phyloP scores from a whole-genome alignment of 2,329 filamentous ascomycete species.

The Dendryphion nanum region DNA sequence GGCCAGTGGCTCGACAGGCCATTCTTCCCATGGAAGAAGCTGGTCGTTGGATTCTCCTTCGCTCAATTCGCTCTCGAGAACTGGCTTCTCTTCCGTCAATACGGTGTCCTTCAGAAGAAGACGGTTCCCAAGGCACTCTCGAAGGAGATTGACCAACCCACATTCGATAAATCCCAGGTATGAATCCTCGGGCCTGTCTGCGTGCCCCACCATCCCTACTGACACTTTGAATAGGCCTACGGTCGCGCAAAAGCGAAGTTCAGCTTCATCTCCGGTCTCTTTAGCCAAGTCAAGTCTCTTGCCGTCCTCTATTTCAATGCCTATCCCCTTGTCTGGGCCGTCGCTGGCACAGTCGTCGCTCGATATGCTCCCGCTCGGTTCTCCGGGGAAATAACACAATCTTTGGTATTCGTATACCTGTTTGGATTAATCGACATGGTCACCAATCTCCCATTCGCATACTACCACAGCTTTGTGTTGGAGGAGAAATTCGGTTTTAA shows the following conservation, averaged over 20 bases:
- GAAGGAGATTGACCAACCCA: conserved; percentile 83
- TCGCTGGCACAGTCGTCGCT: conserved; percentile 73
- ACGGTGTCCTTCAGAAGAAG: conserved; percentile 76
- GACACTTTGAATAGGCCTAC: conserved; percentile 60
- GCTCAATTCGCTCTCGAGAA: conserved; percentile 89
- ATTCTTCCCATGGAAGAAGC: conserved; percentile 93
- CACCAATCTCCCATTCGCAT: conserved; percentile 73
- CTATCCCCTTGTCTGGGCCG: conserved; percentile 84
- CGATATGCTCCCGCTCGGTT: conserved; percentile 75
- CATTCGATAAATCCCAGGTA: conserved; percentile 90
- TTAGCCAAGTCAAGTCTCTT: conserved; percentile 83
- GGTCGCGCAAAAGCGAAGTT: conserved; percentile 95
- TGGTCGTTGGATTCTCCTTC: conserved; percentile 91
- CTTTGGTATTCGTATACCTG: conserved; percentile 84
- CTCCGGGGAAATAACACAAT: conserved; percentile 89
- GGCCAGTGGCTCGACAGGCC: conserved; percentile 86
- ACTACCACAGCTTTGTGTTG: conserved; percentile 94
- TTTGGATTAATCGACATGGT: conserved; percentile 81
- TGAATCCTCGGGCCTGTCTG: conserved; percentile 5
- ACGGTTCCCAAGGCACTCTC: conserved; percentile 82
- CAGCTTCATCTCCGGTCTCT: conserved; percentile 75
- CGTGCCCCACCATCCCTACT: conserved; percentile 13
- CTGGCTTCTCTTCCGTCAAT: conserved; percentile 86
- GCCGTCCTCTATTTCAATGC: conserved; percentile 88
- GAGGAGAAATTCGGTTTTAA: conserved; percentile 99